These are phyloP conservation scores for Sutorius australiensis DNA, from an alignment of 768 basidiomycete genomes.

Conservation along the genomic window DNA sequence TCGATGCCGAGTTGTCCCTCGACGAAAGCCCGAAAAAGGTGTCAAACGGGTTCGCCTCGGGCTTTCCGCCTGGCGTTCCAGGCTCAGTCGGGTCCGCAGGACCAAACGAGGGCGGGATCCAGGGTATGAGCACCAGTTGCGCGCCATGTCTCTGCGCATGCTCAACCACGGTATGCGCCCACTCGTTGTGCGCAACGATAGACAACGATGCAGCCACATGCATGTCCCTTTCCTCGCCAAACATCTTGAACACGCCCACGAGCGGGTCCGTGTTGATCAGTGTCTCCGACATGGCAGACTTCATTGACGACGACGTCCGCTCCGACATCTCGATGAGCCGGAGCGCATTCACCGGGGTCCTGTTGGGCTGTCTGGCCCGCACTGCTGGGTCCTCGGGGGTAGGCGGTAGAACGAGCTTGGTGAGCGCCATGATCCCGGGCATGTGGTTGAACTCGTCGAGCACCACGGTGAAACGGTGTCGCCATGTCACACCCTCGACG, in stretches of 20 bases:
- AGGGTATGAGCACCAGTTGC: conserved; percentile 82
- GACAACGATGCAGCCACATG: conserved; percentile 65
- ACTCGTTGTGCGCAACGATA: conserved; percentile 74
- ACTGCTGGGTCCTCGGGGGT: conserved; percentile 7
- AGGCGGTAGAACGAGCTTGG: conserved; percentile 66
- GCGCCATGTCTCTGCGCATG: conserved; percentile 55
- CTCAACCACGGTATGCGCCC: conserved; percentile 58
- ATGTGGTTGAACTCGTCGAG: conserved; percentile 88
- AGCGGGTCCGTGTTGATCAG: conserved; percentile 70
- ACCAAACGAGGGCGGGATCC: conserved; percentile 51
- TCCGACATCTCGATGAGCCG: conserved; percentile 88
- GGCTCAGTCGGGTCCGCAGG: conserved; percentile 31
- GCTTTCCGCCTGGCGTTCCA: conserved; percentile 6
- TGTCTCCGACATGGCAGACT: conserved; percentile 69
- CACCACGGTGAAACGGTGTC: conserved; percentile 69
- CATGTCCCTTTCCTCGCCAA: conserved; percentile 66
- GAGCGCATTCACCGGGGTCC: conserved; percentile 57
- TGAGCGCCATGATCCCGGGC: conserved; percentile 84
- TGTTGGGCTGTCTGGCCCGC: not conserved
- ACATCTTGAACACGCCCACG: conserved; percentile 71
- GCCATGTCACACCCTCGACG: conserved; percentile 14
- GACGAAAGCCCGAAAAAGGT: conserved; percentile 60
- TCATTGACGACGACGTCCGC: conserved; percentile 84
- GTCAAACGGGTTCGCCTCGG: conserved; percentile 66
- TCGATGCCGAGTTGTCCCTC: conserved; percentile 47